phyloP scores from a whole-genome alignment of 2,329 filamentous ascomycete genomes.

The Phoma sp. region DNA sequence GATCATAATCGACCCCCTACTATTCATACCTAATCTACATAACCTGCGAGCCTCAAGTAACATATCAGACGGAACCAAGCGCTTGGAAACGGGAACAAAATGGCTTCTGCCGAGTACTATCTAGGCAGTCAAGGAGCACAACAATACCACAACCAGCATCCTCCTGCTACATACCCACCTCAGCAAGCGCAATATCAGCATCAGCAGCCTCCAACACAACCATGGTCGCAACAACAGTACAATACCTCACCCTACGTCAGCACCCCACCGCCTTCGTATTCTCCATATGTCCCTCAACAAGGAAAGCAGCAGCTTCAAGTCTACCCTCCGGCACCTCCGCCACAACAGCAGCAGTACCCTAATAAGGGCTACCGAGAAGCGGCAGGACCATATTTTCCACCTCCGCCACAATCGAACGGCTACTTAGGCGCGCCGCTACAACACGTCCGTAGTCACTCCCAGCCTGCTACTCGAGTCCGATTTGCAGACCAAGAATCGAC shows the following conservation, averaged over 20 bases:
- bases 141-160: constrained; percentile 27
- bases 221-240: constrained; percentile 18
- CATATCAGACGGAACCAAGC: neutral
- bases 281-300: constrained; percentile 27
- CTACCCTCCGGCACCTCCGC: constrained; percentile 23
- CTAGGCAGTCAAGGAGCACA: constrained; percentile 31
- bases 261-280: constrained; percentile 28
- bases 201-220: constrained; percentile 20
- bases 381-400: constrained; percentile 11
- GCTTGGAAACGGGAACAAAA: constrained; percentile 9
- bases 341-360: constrained; percentile 16
- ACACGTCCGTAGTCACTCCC: constrained; percentile 37
- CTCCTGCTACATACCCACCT: constrained; percentile 21
- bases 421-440: constrained; percentile 38
- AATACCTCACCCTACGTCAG: constrained; percentile 18
- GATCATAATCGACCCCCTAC: neutral
- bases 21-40: constrained; percentile 4
- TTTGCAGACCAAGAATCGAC: constrained; percentile 35
- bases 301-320: constrained; percentile 29
- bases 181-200: constrained; percentile 26
- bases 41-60: neutral
- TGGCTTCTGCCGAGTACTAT: constrained; percentile 47
- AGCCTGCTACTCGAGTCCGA: constrained; percentile 38
- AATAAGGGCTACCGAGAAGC: constrained; percentile 11
- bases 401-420: constrained; percentile 21